phyloP scores from a whole-genome alignment of 2,329 filamentous ascomycete genomes.

The Coniochaeta sp. region DNA sequence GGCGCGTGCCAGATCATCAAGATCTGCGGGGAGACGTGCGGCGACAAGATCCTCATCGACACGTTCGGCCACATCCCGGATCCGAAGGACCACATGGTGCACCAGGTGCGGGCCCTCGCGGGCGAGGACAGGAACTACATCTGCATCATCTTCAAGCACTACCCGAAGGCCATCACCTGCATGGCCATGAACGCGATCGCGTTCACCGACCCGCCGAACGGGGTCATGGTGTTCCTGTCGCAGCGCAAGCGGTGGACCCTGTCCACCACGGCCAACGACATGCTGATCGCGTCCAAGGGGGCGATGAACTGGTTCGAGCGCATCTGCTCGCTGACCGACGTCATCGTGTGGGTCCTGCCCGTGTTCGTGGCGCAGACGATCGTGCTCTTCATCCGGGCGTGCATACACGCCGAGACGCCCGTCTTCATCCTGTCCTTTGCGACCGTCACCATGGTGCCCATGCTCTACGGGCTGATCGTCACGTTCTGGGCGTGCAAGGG shows the following conservation, averaged over 20 bases:
- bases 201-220: slow-evolving; percentile 36
- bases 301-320: slow-evolving; percentile 34
- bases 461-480: background rate
- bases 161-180: slow-evolving; percentile 33
- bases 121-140: slow-evolving; percentile 43
- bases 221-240: slow-evolving; percentile 37
- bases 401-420: background rate
- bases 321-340: slow-evolving; percentile 35
- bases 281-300: slow-evolving; percentile 37
- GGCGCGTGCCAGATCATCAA: slow-evolving; percentile 43
- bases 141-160: slow-evolving; percentile 37
- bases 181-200: slow-evolving; percentile 39
- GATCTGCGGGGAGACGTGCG: slow-evolving; percentile 40
- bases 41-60: slow-evolving; percentile 35
- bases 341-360: slow-evolving; percentile 36
- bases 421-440: background rate
- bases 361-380: slow-evolving; percentile 31
- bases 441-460: background rate
- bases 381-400: slow-evolving; percentile 19
- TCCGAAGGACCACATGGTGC: slow-evolving; percentile 38
- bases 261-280: slow-evolving; percentile 39
- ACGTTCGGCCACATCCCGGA: slow-evolving; percentile 40
- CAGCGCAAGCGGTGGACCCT: slow-evolving; percentile 42
- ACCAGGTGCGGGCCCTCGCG: slow-evolving; percentile 39
- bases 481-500: background rate